phyloP scores from a whole-genome alignment of 371 early-diverging fungal genomes.

The Funneliformis caledonium region DNA sequence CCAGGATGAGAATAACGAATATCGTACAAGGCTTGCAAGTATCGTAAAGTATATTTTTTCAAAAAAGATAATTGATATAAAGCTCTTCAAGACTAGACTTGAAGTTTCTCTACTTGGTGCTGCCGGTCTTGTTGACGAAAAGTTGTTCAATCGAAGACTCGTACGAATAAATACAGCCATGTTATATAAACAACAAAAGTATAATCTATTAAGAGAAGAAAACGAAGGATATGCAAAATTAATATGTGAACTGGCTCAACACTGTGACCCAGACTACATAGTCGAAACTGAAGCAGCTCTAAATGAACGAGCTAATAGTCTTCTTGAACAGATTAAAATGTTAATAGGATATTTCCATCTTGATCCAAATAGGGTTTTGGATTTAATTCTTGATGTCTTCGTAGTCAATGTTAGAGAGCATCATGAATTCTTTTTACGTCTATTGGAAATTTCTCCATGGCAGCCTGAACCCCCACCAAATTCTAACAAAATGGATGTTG shows the following conservation, averaged over 20 bases:
- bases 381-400: constrained; percentile 83
- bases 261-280: constrained; percentile 37
- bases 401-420: constrained; percentile 71
- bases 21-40: not conserved
- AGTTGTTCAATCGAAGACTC: not conserved
- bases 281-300: constrained; percentile 32
- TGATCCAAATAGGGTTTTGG: constrained; percentile 89
- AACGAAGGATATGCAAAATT: constrained; percentile 88
- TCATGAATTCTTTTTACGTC: constrained; percentile 77
- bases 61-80: constrained; percentile 6
- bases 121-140: not conserved
- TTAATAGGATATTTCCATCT: constrained; percentile 74
- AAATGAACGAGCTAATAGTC: constrained; percentile 38
- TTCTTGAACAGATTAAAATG: constrained; percentile 9
- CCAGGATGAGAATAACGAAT: not conserved
- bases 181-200: constrained; percentile 74
- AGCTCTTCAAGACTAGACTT: not conserved
- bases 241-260: constrained; percentile 62
- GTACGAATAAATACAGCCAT: constrained; percentile 10
- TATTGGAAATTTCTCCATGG: constrained; percentile 80
- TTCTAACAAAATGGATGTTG: not conserved
- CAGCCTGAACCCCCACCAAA: constrained; percentile 10
- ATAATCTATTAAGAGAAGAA: constrained; percentile 88
- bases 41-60: constrained; percentile 5
- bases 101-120: not conserved